These are phyloP conservation scores for Pythium pyrilobum DNA, from an alignment of 352 stramenopile genomes.

Conservation along the genomic window DNA sequence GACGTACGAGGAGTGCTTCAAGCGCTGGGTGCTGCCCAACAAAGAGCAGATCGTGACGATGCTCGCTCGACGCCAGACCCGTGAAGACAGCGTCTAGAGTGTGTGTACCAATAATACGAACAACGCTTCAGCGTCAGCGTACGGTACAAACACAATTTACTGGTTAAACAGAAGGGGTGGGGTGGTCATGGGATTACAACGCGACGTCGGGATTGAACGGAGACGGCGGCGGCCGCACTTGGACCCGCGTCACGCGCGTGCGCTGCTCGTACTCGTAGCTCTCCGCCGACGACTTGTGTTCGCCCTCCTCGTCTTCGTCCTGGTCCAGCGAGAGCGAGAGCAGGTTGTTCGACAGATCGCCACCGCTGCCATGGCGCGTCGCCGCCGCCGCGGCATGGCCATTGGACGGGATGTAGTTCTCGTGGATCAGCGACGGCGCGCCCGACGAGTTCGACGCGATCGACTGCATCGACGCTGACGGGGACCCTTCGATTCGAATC, in stretches of 20 bases:
- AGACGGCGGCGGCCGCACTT: constrained; percentile 10
- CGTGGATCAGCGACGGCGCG: constrained; percentile 39
- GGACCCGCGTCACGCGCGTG: constrained; percentile 9
- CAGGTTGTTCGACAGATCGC: constrained; percentile 39
- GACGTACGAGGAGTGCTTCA: constrained; percentile 53
- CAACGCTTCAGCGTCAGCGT: neutral
- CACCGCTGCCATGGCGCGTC: constrained; percentile 9
- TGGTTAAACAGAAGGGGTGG: neutral
- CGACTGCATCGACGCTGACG: constrained; percentile 33
- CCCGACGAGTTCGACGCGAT: constrained; percentile 24
- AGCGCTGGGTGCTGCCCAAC: constrained; percentile 58
- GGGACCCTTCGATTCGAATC: constrained; percentile 65
- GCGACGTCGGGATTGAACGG: constrained; percentile 30
- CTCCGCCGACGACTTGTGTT: constrained; percentile 8
- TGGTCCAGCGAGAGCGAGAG: constrained; percentile 49
- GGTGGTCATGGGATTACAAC: constrained; percentile 19
- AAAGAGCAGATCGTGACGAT: constrained; percentile 52
- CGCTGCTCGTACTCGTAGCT: constrained; percentile 9
- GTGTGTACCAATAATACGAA: neutral
- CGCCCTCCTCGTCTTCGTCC: constrained; percentile 10
- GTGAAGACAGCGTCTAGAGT: constrained; percentile 15
- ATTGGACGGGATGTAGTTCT: constrained; percentile 69
- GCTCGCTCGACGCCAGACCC: constrained; percentile 12
- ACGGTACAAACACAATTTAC: constrained; percentile 1
- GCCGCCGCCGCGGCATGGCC: neutral